These are phyloP conservation scores for Schizophyllum commune DNA, from an alignment of 1,284 basidiomycete species.

Conservation along the genomic window DNA sequence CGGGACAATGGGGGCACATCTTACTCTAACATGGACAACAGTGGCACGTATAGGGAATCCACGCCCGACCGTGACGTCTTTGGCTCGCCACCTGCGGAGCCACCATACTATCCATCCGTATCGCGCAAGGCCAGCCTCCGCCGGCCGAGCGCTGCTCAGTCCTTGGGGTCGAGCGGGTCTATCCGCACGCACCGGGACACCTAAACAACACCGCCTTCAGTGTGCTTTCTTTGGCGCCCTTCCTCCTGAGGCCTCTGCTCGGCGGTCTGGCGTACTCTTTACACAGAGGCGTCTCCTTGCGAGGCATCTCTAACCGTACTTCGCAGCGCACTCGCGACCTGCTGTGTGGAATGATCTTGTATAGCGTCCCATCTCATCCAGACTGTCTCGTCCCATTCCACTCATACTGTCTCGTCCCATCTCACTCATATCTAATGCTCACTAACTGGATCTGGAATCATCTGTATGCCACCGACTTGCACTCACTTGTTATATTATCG, in stretches of 20 bases:
- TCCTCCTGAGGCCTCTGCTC: not conserved
- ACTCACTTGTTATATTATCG: no score
- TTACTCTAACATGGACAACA: no score
- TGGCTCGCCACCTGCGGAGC: not conserved
- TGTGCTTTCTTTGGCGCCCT: not conserved
- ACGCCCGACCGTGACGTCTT: not conserved
- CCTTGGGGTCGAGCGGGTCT: not conserved
- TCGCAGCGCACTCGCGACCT: not conserved
- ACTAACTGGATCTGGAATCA: no score
- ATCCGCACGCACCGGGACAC: not conserved
- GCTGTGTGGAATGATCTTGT: not conserved
- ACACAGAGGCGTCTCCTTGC: not conserved
- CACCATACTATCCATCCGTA: not conserved
- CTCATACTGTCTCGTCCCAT: no score
- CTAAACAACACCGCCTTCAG: not conserved
- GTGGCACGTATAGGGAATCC: not conserved
- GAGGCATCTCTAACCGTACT: not conserved
- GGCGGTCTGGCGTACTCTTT: not conserved
- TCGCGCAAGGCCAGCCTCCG: not conserved
- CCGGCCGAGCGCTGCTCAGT: not conserved
- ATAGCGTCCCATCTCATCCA: not conserved
- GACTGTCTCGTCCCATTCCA: no score
- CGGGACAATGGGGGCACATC: not conserved
- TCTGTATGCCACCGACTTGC: no score
- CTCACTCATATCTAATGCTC: no score